phyloP scores from a whole-genome alignment of 2,329 filamentous ascomycete species.

The Ascochyta fabae region DNA sequence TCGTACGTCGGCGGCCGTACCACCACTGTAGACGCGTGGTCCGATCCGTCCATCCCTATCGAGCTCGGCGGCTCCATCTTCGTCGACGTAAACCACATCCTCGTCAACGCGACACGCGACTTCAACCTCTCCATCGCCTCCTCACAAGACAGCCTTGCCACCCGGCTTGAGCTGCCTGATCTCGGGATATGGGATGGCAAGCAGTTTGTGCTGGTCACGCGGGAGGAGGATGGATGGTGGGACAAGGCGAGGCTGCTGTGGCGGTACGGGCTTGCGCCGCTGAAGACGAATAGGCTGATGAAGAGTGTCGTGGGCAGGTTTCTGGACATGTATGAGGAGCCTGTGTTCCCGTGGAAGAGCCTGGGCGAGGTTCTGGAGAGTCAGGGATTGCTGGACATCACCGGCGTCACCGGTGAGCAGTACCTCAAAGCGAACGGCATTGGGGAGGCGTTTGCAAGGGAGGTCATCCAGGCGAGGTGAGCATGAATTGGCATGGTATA shows the following conservation, averaged over 20 bases:
- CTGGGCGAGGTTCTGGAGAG: constrained; percentile 72
- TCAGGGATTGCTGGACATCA: constrained; percentile 70
- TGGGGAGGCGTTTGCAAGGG: constrained; percentile 69
- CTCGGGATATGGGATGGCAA: constrained; percentile 87
- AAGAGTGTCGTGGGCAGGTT: constrained; percentile 75
- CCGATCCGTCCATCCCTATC: constrained; percentile 69
- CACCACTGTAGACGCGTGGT: constrained; percentile 80
- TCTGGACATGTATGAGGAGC: constrained; percentile 77
- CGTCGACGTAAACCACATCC: constrained; percentile 80
- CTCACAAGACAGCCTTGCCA: constrained; percentile 44
- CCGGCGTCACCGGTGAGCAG: constrained; percentile 74
- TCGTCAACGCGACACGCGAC: constrained; percentile 72
- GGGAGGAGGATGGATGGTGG: constrained; percentile 74
- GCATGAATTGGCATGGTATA: neutral
- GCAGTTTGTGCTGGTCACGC: constrained; percentile 71
- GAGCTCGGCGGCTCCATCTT: constrained; percentile 95
- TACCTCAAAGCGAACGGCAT: constrained; percentile 74
- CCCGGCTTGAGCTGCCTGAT: constrained; percentile 43
- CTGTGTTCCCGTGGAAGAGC: constrained; percentile 83
- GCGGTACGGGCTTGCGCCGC: constrained; percentile 82
- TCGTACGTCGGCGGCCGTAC: constrained; percentile 82
- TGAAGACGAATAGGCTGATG: constrained; percentile 75
- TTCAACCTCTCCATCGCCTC: constrained; percentile 69
- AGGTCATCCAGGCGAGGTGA: constrained; percentile 78
- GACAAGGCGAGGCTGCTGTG: constrained; percentile 79